Percentiles rank a stretch among this genome's conserved stretches.
Conservation (phyloP, 176 grass and related monocot genomes). For the Oryza nivara region DNA sequence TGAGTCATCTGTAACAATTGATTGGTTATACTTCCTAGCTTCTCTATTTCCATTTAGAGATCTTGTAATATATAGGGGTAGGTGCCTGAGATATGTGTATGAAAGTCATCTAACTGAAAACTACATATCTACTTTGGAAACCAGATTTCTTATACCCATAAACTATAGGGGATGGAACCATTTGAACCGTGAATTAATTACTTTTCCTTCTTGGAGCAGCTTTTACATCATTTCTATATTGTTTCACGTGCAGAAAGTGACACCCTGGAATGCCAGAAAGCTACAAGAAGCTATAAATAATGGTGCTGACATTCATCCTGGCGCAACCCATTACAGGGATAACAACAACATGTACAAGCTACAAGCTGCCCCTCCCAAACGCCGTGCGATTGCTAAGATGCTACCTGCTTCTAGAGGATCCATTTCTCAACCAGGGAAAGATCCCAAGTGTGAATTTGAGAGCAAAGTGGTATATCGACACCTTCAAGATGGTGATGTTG, state of each 20-base stretch:
- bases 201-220: not conserved
- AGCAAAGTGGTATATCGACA: slow-evolving; percentile 89
- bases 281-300: slow-evolving; percentile 72
- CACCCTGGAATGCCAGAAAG: slow-evolving; percentile 74
- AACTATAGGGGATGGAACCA: not conserved
- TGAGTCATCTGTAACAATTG: not conserved
- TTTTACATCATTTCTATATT: not conserved
- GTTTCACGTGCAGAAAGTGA: slow-evolving; percentile 66
- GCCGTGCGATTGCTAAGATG: slow-evolving; percentile 55
- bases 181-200: not conserved
- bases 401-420: slow-evolving; percentile 65
- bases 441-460: slow-evolving; percentile 72
- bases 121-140: not conserved
- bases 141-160: not conserved
- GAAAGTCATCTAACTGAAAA: not conserved
- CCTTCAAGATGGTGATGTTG: slow-evolving; percentile 85
- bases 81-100: not conserved
- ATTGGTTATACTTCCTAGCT: not conserved
- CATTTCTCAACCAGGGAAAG: slow-evolving; percentile 61
- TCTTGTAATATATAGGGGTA: not conserved
- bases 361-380: slow-evolving; percentile 46
- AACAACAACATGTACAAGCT: slow-evolving; percentile 61
- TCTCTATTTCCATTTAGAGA: not conserved
- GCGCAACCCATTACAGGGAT: slow-evolving; percentile 85
- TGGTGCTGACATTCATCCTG: slow-evolving; percentile 81